These are phyloP conservation scores for Venturia oleaginea DNA, from an alignment of 2,329 filamentous ascomycete genomes.

Conservation along the genomic window DNA sequence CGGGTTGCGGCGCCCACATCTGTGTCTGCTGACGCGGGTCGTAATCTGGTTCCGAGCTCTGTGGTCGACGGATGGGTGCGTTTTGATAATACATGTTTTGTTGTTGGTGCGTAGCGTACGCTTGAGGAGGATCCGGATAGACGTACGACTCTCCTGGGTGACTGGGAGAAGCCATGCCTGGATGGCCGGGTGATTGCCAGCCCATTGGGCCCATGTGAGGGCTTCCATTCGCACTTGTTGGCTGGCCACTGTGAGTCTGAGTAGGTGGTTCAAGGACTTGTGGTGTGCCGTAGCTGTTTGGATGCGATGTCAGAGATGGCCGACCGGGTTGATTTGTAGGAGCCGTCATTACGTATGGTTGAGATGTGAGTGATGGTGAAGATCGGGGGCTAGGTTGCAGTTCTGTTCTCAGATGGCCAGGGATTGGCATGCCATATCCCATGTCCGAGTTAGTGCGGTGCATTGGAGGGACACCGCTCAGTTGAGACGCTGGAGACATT, in stretches of 20 bases:
- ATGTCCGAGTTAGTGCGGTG: conserved; percentile 38
- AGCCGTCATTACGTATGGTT: conserved; percentile 50
- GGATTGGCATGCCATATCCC: conserved; percentile 57
- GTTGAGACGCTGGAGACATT: conserved; percentile 68
- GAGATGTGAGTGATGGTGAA: conserved; percentile 54
- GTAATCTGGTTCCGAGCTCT: conserved; percentile 58
- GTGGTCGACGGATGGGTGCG: conserved; percentile 56
- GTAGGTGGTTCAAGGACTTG: conserved; percentile 74
- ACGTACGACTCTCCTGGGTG: conserved; percentile 66
- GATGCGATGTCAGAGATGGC: conserved; percentile 71
- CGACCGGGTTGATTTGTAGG: conserved; percentile 35
- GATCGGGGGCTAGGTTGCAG: conserved; percentile 61
- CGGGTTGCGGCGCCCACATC: conserved; percentile 32
- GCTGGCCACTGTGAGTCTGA: conserved; percentile 66
- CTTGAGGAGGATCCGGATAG: conserved; percentile 59
- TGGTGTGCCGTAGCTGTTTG: conserved; percentile 70
- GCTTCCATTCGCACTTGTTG: conserved; percentile 68
- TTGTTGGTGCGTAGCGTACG: conserved; percentile 47
- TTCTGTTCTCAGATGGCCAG: conserved; percentile 70
- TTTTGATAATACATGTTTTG: conserved; percentile 63
- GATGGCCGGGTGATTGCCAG: conserved; percentile 79
- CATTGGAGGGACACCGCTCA: conserved; percentile 60
- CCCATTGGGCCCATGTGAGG: conserved; percentile 75
- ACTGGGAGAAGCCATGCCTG: conserved; percentile 59
- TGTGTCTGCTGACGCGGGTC: conserved; percentile 31